Evolutionary conservation across 2,329 filamentous ascomycete genomes (phyloP), one percentile per base, ranked within the genome.

Genomic region (Acephala macrosclerotiorum): DNA sequence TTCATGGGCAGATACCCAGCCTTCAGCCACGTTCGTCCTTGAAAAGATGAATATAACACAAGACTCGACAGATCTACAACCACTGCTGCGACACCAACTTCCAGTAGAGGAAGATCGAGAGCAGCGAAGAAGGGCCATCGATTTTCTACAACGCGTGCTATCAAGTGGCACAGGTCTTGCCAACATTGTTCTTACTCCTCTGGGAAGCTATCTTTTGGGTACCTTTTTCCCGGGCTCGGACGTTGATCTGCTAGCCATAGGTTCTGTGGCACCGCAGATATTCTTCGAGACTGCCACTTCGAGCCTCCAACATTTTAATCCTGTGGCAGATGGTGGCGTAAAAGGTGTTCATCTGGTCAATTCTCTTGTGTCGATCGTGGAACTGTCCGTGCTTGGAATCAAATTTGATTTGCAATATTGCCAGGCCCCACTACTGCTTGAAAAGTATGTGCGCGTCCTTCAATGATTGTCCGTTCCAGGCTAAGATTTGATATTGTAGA

Each of bases 391-490:
- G n/a, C 74, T 78, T 3, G 84, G 81, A 11, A 79, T 91, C 70
- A 87, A 82, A 67, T 81, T 90, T 71, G 87, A 91, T 73, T 77
- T 92, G 58, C 89, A 91, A 66, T 92, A 92, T 73, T 91, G 88
- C 68, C 82, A 87, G 6, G 86, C 89, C 1, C 78, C 82, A 2
- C 78, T 79, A 35, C 78, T 91, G 51, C 81, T 86, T 2, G 82
- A 88, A 73, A 81, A 79, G 79, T 82, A 74, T 66, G 58, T 47
- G 25, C 0, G 1, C 16, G 20, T 38, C 6, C 20, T 36, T 51
- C 4, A 7, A 36, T n/a, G 6, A 12, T n/a, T 16, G n/a, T 2
- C n/a, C 14, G 6, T 35, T 60, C 2, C 3, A 36, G 22, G 12
- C n/a, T 25, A 33, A 20, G n/a, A 18, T 20, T 57, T 7, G 16